A percentile compares a stretch with the other conserved stretches of the same genome.
These are phyloP conservation scores for Drechslerella coelobrocha DNA, from an alignment of 2,329 filamentous ascomycete genomes.

Conservation along the genomic window DNA sequence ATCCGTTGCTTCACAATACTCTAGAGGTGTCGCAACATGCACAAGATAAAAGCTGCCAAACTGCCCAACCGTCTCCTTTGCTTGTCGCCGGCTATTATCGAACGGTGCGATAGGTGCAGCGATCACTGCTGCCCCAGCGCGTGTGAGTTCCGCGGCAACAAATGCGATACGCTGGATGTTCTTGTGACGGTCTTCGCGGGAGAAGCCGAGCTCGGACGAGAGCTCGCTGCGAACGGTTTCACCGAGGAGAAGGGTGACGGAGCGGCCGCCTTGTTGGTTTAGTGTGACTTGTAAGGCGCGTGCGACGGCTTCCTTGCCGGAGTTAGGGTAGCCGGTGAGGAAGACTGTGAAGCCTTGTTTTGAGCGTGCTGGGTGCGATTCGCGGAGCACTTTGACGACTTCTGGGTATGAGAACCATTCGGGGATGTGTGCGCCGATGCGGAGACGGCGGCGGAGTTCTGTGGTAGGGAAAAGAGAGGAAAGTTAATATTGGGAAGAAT, in stretches of 20 bases:
- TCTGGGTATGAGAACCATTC: constrained; percentile 99
- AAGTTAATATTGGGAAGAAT: neutral
- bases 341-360: constrained; percentile 98
- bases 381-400: constrained; percentile 92
- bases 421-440: constrained; percentile 90
- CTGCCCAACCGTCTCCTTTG: constrained; percentile 84
- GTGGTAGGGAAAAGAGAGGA: neutral
- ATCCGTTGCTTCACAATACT: constrained; percentile 93
- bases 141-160: constrained; percentile 91
- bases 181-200: constrained; percentile 85
- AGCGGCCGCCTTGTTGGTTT: constrained; percentile 95
- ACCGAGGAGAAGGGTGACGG: constrained; percentile 90
- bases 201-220: constrained; percentile 94
- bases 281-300: constrained; percentile 94
- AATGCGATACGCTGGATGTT: constrained; percentile 97
- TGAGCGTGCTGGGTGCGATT: constrained; percentile 90
- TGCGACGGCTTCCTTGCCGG: constrained; percentile 94
- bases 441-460: constrained; percentile 89
- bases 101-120: constrained; percentile 95
- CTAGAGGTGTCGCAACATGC: constrained; percentile 90
- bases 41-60: constrained; percentile 92
- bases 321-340: constrained; percentile 95
- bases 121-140: constrained; percentile 91
- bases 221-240: constrained; percentile 94
- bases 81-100: constrained; percentile 75